Conservation (phyloP, 108 stramenopile species). For the Stephanodiscus triporus region DNA sequence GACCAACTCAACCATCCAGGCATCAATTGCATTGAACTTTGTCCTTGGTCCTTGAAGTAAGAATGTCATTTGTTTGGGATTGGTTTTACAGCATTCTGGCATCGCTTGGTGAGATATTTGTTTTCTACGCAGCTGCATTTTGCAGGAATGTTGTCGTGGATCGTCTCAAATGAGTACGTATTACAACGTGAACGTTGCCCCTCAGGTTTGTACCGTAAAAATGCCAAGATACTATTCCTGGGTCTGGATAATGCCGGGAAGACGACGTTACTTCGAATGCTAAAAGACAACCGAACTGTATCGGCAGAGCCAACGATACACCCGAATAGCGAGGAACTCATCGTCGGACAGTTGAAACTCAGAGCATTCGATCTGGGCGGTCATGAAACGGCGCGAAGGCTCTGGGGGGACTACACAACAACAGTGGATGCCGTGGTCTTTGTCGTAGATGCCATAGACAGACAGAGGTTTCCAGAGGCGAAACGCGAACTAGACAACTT, state of each 20-base stretch:
- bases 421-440: slow-evolving; percentile 90
- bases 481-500: slow-evolving; percentile 83
- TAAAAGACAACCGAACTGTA: slow-evolving; percentile 92
- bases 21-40: neutral
- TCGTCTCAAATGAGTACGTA: neutral
- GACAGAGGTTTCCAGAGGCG: slow-evolving; percentile 87
- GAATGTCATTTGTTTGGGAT: slow-evolving; percentile 58
- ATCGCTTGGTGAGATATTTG: slow-evolving; percentile 39
- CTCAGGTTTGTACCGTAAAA: slow-evolving; percentile 96
- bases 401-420: slow-evolving; percentile 89
- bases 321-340: slow-evolving; percentile 75
- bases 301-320: slow-evolving; percentile 83
- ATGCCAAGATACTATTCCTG: slow-evolving; percentile 94
- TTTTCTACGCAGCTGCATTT: neutral
- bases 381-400: slow-evolving; percentile 74
- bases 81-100: slow-evolving; percentile 92
- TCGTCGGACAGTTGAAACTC: slow-evolving; percentile 76
- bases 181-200: neutral
- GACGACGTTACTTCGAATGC: slow-evolving; percentile 95
- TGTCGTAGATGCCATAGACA: slow-evolving; percentile 79
- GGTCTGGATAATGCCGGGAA: slow-evolving; percentile 99
- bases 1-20: neutral
- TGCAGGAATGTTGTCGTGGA: neutral
- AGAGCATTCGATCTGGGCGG: slow-evolving; percentile 89
- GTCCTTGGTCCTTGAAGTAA: neutral